Evolutionary conservation across 1,284 basidiomycete species (phyloP), one percentile per base, ranked within the genome.

Genomic region (Bondarzewia mesenterica): DNA sequence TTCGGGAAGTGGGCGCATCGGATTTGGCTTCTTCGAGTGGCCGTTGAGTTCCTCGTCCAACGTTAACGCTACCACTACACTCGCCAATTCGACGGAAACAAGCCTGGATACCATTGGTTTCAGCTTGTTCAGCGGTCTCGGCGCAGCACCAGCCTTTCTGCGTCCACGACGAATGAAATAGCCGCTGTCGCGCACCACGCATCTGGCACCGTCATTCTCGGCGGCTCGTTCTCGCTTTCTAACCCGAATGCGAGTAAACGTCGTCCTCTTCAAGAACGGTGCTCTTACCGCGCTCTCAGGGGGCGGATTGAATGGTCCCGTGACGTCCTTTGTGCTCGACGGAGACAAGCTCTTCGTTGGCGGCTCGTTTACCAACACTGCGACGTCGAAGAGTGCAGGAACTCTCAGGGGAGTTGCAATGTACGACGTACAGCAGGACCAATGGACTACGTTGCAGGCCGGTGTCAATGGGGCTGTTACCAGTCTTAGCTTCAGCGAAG

Each of bases 1-100:
- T 3, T 64, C 64, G 14, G 58, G 62, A 0, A 51, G 57, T 7
- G 58, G 65, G 12, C 66, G 68, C 41, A 69, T 60, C 21, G 74
- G 77, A 2, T 89, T 88, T 57, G 88, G 89, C 7, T 82, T 90
- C 61, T 78, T 89, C 48, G 89, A 91, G 59, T 91, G 88, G 88
- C 81, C 83, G 22, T 63, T 84, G 36, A 66, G 63, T 42, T 60
- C 68, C 20, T 61, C 63, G 23, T 55, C 64, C 1, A 64, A 59
- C n/a, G 62, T 71, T 12, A 79, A 86, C 59, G 82, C 80, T 5
- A 78, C 77, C 3, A 65, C 73, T 20, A 62, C 70, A 1, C 67
- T 93, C 32, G 68, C 83, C 2, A 92, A 90, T 60, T 65, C 74
- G 1, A 80, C 85, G n/a, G 72, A 89, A 62, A 93, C 91, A 2